phyloP scores from a whole-genome alignment of 2,329 filamentous ascomycete genomes.

The Aphanocladium album region DNA sequence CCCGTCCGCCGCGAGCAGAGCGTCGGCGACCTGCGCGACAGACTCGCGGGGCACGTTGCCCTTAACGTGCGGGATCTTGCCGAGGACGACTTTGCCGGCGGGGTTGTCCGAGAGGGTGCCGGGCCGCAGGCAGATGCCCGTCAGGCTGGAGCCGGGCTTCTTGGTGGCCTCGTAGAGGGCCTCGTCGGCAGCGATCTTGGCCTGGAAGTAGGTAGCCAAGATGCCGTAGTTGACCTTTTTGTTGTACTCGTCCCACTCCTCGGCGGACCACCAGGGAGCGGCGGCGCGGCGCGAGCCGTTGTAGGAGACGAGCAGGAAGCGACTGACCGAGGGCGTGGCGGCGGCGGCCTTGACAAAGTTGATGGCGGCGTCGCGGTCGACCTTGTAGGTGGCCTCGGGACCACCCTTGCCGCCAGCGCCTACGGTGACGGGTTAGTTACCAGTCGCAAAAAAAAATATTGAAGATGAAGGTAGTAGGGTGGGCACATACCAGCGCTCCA shows the following conservation, averaged over 20 bases:
- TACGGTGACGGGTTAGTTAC: slow-evolving; percentile 18
- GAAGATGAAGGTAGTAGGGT: background rate
- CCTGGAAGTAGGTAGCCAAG: slow-evolving; percentile 52
- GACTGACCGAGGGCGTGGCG: slow-evolving; percentile 46
- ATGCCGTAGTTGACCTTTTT: slow-evolving; percentile 32
- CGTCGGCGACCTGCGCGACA: slow-evolving; percentile 54
- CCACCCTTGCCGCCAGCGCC: slow-evolving; percentile 57
- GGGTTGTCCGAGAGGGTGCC: slow-evolving; percentile 45
- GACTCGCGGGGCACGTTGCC: slow-evolving; percentile 49
- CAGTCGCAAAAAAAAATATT: background rate
- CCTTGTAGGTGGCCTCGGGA: slow-evolving; percentile 47
- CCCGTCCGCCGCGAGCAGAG: slow-evolving; percentile 46
- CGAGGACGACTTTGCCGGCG: slow-evolving; percentile 43
- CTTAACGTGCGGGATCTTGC: slow-evolving; percentile 34
- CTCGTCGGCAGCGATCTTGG: slow-evolving; percentile 58
- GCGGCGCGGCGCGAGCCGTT: slow-evolving; percentile 45
- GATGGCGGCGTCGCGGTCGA: slow-evolving; percentile 60
- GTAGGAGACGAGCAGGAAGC: slow-evolving; percentile 63
- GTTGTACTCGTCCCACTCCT: slow-evolving; percentile 43
- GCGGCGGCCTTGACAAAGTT: slow-evolving; percentile 58
- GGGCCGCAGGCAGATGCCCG: slow-evolving; percentile 50
- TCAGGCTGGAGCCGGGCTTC: slow-evolving; percentile 31
- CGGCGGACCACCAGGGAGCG: slow-evolving; percentile 53
- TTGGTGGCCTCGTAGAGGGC: slow-evolving; percentile 45
- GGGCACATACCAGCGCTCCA: slow-evolving; percentile 61